Percentiles rank a stretch among this genome's conserved stretches.
phyloP scores from a whole-genome alignment of 345 rosid genomes.

The Combretum micranthum region DNA sequence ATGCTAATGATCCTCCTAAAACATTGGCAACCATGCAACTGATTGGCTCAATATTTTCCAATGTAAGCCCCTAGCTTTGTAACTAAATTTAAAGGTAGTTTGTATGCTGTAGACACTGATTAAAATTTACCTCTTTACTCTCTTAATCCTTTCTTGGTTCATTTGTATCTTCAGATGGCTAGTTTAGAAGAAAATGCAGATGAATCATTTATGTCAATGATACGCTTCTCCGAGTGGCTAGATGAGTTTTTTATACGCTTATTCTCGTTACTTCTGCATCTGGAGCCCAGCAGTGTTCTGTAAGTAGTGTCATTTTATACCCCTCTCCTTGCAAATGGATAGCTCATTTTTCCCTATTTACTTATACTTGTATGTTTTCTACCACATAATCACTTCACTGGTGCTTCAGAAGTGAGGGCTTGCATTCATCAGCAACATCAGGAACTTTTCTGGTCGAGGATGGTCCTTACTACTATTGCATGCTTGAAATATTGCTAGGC shows the following conservation, averaged over 20 bases:
- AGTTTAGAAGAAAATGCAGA: slow-evolving; percentile 61
- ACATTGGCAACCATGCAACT: slow-evolving; percentile 94
- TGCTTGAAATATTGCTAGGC: slow-evolving; percentile 96
- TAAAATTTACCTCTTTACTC: too few relatives aligned
- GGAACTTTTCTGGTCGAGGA: slow-evolving; percentile 98
- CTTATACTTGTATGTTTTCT: background rate
- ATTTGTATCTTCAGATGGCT: slow-evolving; percentile 49
- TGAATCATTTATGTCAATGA: slow-evolving; percentile 69
- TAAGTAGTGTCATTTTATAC: slow-evolving; percentile 33
- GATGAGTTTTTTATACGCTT: slow-evolving; percentile 92
- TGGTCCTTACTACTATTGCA: slow-evolving; percentile 93
- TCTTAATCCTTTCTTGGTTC: background rate
- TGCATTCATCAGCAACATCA: slow-evolving; percentile 78
- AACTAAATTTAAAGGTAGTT: slow-evolving; percentile 1
- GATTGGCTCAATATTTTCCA: slow-evolving; percentile 96
- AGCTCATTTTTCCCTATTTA: too few relatives aligned
- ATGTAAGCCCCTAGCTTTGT: slow-evolving; percentile 44
- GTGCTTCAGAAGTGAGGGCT: slow-evolving; percentile 78
- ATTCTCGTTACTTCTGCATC: slow-evolving; percentile 78
- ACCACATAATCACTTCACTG: slow-evolving; percentile 2
- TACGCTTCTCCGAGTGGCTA: slow-evolving; percentile 86
- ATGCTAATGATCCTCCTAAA: slow-evolving; percentile 99
- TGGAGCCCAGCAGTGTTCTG: slow-evolving; percentile 91
- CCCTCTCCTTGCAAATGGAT: background rate
- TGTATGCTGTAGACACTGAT: background rate